Percentiles rank a stretch among this genome's conserved stretches.
phyloP scores from a whole-genome alignment of 129 eudicot genomes.

The Mikania micrantha region DNA sequence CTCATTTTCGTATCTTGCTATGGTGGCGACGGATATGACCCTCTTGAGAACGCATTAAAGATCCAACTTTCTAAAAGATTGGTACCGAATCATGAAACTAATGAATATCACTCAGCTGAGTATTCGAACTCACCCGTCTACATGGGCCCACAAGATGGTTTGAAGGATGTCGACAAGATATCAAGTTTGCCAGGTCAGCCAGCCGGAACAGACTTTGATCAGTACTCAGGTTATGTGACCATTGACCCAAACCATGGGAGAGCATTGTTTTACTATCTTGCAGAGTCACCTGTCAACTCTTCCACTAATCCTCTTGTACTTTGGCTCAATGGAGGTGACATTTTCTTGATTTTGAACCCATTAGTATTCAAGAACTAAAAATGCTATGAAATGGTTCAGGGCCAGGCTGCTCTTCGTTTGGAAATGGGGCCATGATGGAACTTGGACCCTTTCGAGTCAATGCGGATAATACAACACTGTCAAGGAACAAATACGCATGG shows the following conservation, averaged over 20 bases:
- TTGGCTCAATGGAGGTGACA: slow-evolving; percentile 69
- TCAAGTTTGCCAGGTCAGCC: neutral
- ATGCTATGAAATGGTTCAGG: slow-evolving; percentile 18
- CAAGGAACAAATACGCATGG: slow-evolving; percentile 31
- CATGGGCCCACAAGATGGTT: slow-evolving; percentile 2
- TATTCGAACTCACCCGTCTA: neutral
- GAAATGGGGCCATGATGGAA: slow-evolving; percentile 39
- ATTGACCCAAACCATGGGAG: slow-evolving; percentile 41
- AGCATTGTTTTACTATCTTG: too few species aligned
- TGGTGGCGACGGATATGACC: slow-evolving; percentile 16
- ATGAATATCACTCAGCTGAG: neutral
- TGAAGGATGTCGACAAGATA: neutral
- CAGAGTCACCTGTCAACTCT: too few species aligned
- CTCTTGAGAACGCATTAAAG: slow-evolving; percentile 6
- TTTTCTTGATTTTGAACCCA: neutral
- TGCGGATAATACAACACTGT: slow-evolving; percentile 32
- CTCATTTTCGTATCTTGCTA: slow-evolving; percentile 14
- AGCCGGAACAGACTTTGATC: slow-evolving; percentile 24
- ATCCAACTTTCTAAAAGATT: slow-evolving; percentile 6
- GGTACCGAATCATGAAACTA: neutral
- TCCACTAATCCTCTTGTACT: slow-evolving; percentile 52
- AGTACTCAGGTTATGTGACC: slow-evolving; percentile 60
- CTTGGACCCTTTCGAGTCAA: slow-evolving; percentile 47
- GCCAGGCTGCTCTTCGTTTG: slow-evolving; percentile 50
- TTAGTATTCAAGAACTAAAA: neutral